Evolutionary conservation across 2,329 filamentous ascomycete genomes (phyloP), one percentile per base, ranked within the genome.

Genomic region (Monosporascus sp.): DNA sequence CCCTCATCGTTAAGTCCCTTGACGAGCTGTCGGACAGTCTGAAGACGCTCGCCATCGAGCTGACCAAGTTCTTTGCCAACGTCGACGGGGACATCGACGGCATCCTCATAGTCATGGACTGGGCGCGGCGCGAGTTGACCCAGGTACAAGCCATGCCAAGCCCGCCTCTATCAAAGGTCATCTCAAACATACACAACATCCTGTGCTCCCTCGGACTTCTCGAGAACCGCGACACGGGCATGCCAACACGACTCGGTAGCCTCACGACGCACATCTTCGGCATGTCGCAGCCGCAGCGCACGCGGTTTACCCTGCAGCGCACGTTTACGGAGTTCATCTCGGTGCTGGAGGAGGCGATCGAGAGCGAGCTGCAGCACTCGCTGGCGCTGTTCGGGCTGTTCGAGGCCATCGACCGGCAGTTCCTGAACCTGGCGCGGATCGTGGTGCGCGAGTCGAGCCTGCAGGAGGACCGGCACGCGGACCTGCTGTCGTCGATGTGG

Each of bases 71-170:
- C 76, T 96, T 97, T 69, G 89, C 91, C 50, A 90, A 92, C 60
- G 91, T 97, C 14, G 91, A 97, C 64, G 90, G 91, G 26, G 93
- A 97, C 65, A 88, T 97, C 62, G 93, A 97, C 68, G 87, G 82
- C 56, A 96, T 97, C 61, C 80, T 97, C 37, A 87, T 94, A 56
- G 91, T 95, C 50, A 97, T 97, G 91, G 91, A 96, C 67, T 97
- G 93, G 93, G 90, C 91, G 16, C 88, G 88, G 66, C 85, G 91
- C 59, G 91, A 97, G 69, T 82, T 97, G 16, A 79, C 85, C 56
- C 85, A 85, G 46, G 75, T 94, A 53, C 82, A 84, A 56, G 77
- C 78, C 22, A 74, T 81, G 20, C 83, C 85, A 7, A 79, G 82
- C 1, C 82, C 81, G 44, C 80, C 84, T 2, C 73, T 95, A 22